A percentile compares a stretch with the other conserved stretches of the same genome.
These are phyloP conservation scores for Penicillium freii DNA, from an alignment of 2,329 filamentous ascomycete genomes.

Conservation along the genomic window DNA sequence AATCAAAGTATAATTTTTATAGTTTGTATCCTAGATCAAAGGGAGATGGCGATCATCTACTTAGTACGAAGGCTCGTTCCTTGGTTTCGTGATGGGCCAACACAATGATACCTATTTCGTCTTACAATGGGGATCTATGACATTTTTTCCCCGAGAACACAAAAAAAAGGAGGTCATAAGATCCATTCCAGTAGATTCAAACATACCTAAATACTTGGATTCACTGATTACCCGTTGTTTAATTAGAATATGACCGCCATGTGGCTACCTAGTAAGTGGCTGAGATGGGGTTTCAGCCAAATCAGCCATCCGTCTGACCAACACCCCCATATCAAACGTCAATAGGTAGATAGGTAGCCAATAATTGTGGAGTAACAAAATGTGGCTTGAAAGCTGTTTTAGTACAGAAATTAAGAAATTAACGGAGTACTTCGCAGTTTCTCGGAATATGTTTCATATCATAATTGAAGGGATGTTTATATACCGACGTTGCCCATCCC, in stretches of 20 bases:
- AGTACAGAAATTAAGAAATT: not conserved
- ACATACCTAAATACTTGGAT: not conserved
- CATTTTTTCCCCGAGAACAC: not conserved
- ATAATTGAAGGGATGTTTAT: constrained; percentile 20
- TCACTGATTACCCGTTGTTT: not conserved
- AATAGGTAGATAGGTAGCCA: not conserved
- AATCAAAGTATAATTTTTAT: not conserved
- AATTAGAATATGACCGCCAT: constrained; percentile 1
- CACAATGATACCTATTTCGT: not conserved
- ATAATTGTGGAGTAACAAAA: not conserved
- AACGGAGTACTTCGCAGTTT: not conserved
- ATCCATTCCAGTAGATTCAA: not conserved
- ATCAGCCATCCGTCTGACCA: not conserved
- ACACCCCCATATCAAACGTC: not conserved
- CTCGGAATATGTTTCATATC: constrained; percentile 1
- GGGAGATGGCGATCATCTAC: constrained; percentile 4
- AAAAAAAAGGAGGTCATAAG: not conserved
- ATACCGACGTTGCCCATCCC: constrained; percentile 22
- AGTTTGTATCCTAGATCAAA: not conserved
- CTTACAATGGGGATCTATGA: not conserved
- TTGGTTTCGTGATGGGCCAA: not conserved
- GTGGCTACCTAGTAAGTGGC: not conserved
- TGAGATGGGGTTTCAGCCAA: not conserved
- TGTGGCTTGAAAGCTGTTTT: not conserved
- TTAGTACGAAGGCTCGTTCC: not conserved